phyloP scores from a whole-genome alignment of 2,329 filamentous ascomycete genomes.

The Beauveria scarabaeidicola region DNA sequence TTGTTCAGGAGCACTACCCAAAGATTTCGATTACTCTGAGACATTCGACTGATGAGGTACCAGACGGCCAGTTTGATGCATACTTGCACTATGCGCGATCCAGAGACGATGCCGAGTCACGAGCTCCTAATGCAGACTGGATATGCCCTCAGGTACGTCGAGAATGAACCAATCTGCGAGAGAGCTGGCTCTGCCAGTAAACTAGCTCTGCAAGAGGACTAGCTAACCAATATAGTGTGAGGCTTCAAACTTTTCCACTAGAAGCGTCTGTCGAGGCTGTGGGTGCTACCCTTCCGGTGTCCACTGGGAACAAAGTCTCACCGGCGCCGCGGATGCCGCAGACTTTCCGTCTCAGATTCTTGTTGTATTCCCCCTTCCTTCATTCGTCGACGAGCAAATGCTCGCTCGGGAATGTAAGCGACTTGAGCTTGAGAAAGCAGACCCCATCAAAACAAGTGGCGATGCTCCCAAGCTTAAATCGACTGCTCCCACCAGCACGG shows the following conservation, averaged over 20 bases:
- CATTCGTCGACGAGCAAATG: slow-evolving; percentile 62
- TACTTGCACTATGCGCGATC: slow-evolving; percentile 34
- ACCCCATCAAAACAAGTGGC: slow-evolving; percentile 34
- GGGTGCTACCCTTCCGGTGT: slow-evolving; percentile 21
- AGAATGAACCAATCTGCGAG: neutral
- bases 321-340: slow-evolving; percentile 40
- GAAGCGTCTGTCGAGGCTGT: slow-evolving; percentile 31
- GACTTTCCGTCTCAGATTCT: slow-evolving; percentile 64
- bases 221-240: slow-evolving; percentile 24
- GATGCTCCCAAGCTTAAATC: slow-evolving; percentile 49
- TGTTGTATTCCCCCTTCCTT: slow-evolving; percentile 62
- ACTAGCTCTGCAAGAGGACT: slow-evolving; percentile 12
- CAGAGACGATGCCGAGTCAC: slow-evolving; percentile 26
- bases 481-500: slow-evolving; percentile 46
- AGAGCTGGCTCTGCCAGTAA: neutral
- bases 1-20: slow-evolving; percentile 36
- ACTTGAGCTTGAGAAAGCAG: slow-evolving; percentile 55
- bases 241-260: slow-evolving; percentile 31
- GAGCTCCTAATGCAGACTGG: slow-evolving; percentile 23
- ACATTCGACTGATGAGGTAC: slow-evolving; percentile 29
- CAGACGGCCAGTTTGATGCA: slow-evolving; percentile 29
- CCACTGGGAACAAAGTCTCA: slow-evolving; percentile 30
- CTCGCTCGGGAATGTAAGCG: slow-evolving; percentile 66
- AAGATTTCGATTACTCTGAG: slow-evolving; percentile 28
- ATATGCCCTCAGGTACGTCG: slow-evolving; percentile 25